Evolutionary conservation across 2,329 filamentous ascomycete genomes (phyloP).

Genomic region (Fusarium pilosicola): DNA sequence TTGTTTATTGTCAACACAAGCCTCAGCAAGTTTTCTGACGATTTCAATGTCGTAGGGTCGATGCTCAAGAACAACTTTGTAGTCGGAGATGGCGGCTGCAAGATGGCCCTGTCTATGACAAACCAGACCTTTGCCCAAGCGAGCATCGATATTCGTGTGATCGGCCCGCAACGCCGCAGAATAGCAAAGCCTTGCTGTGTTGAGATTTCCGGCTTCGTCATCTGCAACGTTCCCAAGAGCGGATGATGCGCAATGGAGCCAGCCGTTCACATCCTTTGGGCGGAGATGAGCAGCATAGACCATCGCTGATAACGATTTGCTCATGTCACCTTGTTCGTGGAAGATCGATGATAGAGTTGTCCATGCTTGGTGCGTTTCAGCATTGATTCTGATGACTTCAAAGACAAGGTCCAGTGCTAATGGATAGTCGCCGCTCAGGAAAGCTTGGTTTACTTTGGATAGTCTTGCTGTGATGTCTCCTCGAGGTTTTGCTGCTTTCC

Average conservation of each 20-base stretch:
- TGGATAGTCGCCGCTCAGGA: constrained; percentile 69
- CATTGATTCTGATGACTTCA: constrained; percentile 75
- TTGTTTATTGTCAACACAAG: constrained; percentile 63
- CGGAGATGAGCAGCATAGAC: constrained; percentile 71
- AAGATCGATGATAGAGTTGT: constrained; percentile 69
- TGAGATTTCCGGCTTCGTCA: constrained; percentile 60
- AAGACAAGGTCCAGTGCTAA: constrained; percentile 67
- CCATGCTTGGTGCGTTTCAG: constrained; percentile 74
- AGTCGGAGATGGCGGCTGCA: constrained; percentile 65
- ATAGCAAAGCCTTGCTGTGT: constrained; percentile 68
- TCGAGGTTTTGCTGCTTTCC: constrained; percentile 73
- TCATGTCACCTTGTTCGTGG: constrained; percentile 66
- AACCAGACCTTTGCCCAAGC: constrained; percentile 68
- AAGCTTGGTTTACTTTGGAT: constrained; percentile 73
- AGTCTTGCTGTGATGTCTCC: constrained; percentile 77
- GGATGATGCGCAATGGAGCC: constrained; percentile 68
- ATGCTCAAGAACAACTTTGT: constrained; percentile 63
- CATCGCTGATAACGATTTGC: constrained; percentile 68
- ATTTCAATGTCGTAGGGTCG: constrained; percentile 64
- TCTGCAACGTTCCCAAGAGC: constrained; percentile 61
- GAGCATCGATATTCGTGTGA: constrained; percentile 64
- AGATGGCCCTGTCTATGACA: constrained; percentile 65
- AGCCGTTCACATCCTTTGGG: constrained; percentile 67
- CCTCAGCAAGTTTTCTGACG: constrained; percentile 66
- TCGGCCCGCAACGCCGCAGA: constrained; percentile 69